Evolutionary conservation across 345 rosid genomes (phyloP).

Genomic region (Passiflora organensis): DNA sequence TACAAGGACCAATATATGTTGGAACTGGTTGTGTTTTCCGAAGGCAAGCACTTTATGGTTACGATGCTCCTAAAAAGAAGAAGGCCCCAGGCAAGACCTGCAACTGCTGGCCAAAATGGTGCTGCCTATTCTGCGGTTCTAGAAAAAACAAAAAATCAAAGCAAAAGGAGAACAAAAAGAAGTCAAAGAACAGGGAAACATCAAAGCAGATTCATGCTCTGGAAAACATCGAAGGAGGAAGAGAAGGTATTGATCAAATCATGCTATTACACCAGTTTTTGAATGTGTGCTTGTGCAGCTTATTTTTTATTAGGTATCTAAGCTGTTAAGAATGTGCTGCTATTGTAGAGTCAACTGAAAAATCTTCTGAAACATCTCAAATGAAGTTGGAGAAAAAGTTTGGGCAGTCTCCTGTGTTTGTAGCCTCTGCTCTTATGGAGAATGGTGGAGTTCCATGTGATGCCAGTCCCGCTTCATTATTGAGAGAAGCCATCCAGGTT

Average conservation of each 20-base stretch:
- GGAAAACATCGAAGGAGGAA: conserved; percentile 73
- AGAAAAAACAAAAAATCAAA: conserved; percentile 72
- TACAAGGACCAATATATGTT: conserved; percentile 95
- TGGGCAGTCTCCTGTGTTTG: conserved; percentile 92
- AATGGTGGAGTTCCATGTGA: conserved; percentile 74
- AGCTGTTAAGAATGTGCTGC: conserved; percentile 2
- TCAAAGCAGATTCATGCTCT: conserved; percentile 90
- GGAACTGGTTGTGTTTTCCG: conserved; percentile 98
- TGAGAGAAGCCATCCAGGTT: conserved; percentile 95
- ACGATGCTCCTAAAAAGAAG: conserved; percentile 87
- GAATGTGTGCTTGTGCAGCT: neutral
- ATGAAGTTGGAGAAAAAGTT: conserved; percentile 83
- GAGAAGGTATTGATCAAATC: conserved; percentile 42
- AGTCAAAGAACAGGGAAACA: conserved; percentile 60
- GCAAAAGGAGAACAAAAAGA: conserved; percentile 54
- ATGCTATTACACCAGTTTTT: neutral
- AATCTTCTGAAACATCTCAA: conserved; percentile 49
- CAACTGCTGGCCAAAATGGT: conserved; percentile 98
- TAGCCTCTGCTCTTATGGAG: conserved; percentile 62
- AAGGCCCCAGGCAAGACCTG: conserved; percentile 83
- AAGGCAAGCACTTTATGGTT: conserved; percentile 89
- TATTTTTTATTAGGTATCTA: neutral
- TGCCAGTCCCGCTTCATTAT: conserved; percentile 62
- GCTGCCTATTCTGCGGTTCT: conserved; percentile 62
- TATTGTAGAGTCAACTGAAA: conserved; percentile 44